Evolutionary conservation across 2,329 filamentous ascomycete species (phyloP).

Genomic region (Penicillium capsulatum): DNA sequence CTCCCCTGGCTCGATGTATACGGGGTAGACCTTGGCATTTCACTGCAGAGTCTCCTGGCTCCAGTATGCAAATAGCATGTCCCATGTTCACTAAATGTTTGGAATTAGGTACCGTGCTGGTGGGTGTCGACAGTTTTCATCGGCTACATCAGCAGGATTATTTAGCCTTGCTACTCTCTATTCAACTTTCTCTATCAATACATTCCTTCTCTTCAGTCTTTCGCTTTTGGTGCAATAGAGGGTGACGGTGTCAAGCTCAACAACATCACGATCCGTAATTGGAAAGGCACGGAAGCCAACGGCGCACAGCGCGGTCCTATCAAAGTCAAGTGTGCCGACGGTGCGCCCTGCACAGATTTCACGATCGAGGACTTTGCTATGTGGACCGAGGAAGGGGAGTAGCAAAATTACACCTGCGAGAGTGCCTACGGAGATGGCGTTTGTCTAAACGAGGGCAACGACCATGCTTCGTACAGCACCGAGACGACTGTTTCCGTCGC

Average conservation of each 20-base stretch:
- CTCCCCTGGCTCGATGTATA: too few relatives aligned
- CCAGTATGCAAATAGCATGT: too few relatives aligned
- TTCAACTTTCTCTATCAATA: background rate
- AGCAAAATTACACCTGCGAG: constrained; percentile 43
- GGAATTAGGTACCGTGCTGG: too few relatives aligned
- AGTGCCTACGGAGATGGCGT: constrained; percentile 49
- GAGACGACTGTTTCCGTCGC: constrained; percentile 20
- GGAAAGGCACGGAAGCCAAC: constrained; percentile 52
- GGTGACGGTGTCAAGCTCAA: constrained; percentile 52
- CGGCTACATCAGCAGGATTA: background rate
- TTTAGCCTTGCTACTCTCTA: constrained; percentile 2
- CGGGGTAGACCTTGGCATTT: too few relatives aligned
- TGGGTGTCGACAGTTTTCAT: background rate
- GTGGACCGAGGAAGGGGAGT: constrained; percentile 33
- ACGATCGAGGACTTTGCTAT: constrained; percentile 51
- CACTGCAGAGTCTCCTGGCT: too few relatives aligned
- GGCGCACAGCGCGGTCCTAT: constrained; percentile 52
- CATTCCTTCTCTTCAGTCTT: constrained; percentile 4
- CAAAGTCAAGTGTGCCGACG: constrained; percentile 50
- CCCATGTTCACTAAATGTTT: too few relatives aligned
- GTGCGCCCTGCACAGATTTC: constrained; percentile 52
- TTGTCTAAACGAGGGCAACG: constrained; percentile 40
- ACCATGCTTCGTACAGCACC: constrained; percentile 19
- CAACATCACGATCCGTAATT: constrained; percentile 54
- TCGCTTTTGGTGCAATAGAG: too few relatives aligned